Conservation (phyloP, 768 basidiomycete genomes). For the Boletus huronensis region DNA sequence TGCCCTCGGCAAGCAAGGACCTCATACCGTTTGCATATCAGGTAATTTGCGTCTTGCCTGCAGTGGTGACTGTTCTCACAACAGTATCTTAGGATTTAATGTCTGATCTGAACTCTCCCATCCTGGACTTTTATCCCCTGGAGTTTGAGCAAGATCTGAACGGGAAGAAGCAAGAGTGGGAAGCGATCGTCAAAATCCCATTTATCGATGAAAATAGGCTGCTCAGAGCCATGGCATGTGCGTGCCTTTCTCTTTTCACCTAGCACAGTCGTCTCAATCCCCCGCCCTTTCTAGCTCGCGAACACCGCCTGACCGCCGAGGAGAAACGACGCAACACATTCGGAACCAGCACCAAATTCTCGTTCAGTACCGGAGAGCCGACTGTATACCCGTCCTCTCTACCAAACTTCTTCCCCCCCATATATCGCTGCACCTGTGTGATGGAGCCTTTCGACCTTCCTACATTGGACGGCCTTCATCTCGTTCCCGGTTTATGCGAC, state of each 20-base stretch:
- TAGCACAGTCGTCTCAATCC: neutral
- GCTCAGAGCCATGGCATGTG: conserved; percentile 78
- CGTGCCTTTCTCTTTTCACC: neutral
- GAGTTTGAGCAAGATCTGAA: conserved; percentile 94
- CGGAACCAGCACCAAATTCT: conserved; percentile 80
- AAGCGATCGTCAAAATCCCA: conserved; percentile 97
- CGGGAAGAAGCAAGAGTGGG: conserved; percentile 99
- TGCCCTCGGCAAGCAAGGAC: conserved; percentile 86
- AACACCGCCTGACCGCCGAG: conserved; percentile 70
- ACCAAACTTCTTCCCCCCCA: conserved; percentile 90
- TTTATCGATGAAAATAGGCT: conserved; percentile 87
- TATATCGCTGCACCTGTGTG: conserved; percentile 73
- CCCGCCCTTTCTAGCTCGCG: conserved; percentile 50
- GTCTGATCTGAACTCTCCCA: conserved; percentile 79
- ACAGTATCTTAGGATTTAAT: conserved; percentile 69
- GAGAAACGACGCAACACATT: conserved; percentile 74
- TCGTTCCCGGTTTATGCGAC: conserved; percentile 82
- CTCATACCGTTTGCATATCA: conserved; percentile 84
- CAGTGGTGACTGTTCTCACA: neutral
- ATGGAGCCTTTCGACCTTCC: conserved; percentile 88
- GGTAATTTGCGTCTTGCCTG: conserved; percentile 38
- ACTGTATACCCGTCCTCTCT: conserved; percentile 85
- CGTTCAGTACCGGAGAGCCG: conserved; percentile 58
- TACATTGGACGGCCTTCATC: conserved; percentile 76
- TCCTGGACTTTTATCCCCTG: conserved; percentile 90